These are phyloP conservation scores for Ochetophila trinervis DNA, from an alignment of 306 rosid genomes.

Conservation along the genomic window DNA sequence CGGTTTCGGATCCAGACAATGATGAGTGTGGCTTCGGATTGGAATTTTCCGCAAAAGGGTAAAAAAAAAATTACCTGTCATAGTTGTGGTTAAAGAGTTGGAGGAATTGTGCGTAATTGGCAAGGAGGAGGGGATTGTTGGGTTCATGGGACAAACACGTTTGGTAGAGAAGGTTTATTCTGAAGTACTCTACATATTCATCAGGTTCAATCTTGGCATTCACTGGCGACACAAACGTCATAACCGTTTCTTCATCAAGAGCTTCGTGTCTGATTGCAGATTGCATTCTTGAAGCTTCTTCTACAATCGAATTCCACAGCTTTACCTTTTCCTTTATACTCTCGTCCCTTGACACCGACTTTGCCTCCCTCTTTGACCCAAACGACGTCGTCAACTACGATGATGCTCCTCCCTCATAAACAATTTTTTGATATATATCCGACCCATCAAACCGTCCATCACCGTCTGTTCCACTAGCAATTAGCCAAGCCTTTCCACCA, in stretches of 20 bases:
- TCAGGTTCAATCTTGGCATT: slow-evolving; percentile 55
- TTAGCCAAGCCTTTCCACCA: slow-evolving; percentile 59
- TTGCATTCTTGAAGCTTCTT: slow-evolving; percentile 58
- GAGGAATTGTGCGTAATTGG: slow-evolving; percentile 92
- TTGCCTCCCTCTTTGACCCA: slow-evolving; percentile 43
- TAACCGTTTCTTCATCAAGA: slow-evolving; percentile 40
- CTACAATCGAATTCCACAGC: slow-evolving; percentile 59
- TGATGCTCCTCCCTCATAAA: slow-evolving; percentile 32
- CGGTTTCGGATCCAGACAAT: too few species aligned
- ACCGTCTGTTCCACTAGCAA: slow-evolving; percentile 59
- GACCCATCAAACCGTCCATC: slow-evolving; percentile 51
- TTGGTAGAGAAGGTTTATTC: slow-evolving; percentile 74
- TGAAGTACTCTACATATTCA: slow-evolving; percentile 55
- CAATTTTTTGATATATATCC: slow-evolving; percentile 29
- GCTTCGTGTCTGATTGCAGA: slow-evolving; percentile 16
- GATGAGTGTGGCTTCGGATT: too few species aligned
- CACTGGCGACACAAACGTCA: slow-evolving; percentile 64
- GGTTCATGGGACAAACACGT: slow-evolving; percentile 57
- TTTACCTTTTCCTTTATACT: slow-evolving; percentile 33
- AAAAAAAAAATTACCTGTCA: slow-evolving; percentile 49
- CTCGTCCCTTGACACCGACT: slow-evolving; percentile 35
- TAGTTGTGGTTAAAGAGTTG: slow-evolving; percentile 59
- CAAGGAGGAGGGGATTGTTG: slow-evolving; percentile 60
- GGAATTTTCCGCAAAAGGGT: neutral
- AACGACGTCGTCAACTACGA: slow-evolving; percentile 38